These are phyloP conservation scores for Mycena polygramma DNA, from an alignment of 768 basidiomycete species.

Conservation along the genomic window DNA sequence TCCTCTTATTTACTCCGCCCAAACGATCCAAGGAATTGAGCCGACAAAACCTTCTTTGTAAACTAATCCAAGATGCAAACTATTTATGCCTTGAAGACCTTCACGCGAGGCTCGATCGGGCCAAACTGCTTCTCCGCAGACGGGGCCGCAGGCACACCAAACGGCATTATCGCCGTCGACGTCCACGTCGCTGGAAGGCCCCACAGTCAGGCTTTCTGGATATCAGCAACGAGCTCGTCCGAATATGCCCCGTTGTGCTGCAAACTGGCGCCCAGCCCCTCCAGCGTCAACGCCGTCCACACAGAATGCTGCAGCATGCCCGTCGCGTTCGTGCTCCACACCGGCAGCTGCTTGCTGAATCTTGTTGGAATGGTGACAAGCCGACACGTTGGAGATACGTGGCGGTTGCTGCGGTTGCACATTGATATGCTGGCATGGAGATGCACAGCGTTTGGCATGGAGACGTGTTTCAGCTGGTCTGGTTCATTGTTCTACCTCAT, in stretches of 20 bases:
- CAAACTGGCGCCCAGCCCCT: conserved; percentile 20
- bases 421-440: too few species aligned
- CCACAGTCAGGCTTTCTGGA: conserved; percentile 19
- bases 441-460: too few species aligned
- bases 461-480: too few species aligned
- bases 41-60: too few species aligned
- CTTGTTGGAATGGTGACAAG: conserved; percentile 15
- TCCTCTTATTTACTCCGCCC: too few species aligned
- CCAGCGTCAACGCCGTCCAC: conserved; percentile 20
- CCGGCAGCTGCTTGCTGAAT: neutral
- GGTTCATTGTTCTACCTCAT: too few species aligned
- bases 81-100: conserved; percentile 30
- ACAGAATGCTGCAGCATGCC: conserved; percentile 20
- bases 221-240: conserved; percentile 18
- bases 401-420: too few species aligned
- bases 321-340: conserved; percentile 6
- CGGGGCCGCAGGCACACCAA: conserved; percentile 15
- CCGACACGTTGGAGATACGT: too few species aligned
- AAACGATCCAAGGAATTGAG: too few species aligned
- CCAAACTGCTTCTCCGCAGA: conserved; percentile 24
- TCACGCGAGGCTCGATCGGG: conserved; percentile 20
- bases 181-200: conserved; percentile 24
- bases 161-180: conserved; percentile 30
- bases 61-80: too few species aligned
- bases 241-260: conserved; percentile 25